Evolutionary conservation across 2,329 filamentous ascomycete species (phyloP).

Genomic region (Thielaviopsis punctulata): DNA sequence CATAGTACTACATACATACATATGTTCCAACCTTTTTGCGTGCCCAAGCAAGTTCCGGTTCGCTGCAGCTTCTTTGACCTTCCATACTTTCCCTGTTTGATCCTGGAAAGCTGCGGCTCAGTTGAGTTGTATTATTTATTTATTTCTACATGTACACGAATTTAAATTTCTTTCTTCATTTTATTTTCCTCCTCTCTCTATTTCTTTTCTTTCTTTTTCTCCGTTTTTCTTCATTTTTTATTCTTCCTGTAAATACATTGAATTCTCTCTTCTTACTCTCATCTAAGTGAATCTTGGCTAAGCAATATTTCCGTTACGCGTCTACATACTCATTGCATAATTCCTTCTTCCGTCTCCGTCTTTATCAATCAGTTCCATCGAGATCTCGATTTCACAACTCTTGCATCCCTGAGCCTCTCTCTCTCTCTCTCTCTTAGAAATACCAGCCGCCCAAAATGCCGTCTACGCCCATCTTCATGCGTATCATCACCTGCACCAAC

Average conservation of each 20-base stretch:
- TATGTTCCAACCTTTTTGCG: no score
- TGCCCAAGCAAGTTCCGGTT: neutral
- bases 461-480: conserved; percentile 19
- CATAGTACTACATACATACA: no score
- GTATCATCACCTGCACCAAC: conserved; percentile 41
- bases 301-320: neutral
- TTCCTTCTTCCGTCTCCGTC: neutral
- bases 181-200: neutral
- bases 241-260: no score
- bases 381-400: neutral
- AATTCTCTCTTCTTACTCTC: neutral
- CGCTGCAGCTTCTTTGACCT: neutral
- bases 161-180: neutral
- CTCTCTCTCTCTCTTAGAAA: neutral
- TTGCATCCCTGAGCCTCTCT: neutral
- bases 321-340: neutral
- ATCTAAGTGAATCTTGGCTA: neutral
- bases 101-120: neutral
- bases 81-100: neutral
- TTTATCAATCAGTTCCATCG: neutral
- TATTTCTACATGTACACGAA: neutral
- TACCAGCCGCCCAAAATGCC: conserved; percentile 1
- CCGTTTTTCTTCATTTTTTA: neutral
- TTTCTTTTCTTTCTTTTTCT: neutral
- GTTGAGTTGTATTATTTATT: neutral